phyloP scores from a whole-genome alignment of 257 asterid species.

The Capsicum chinense region DNA sequence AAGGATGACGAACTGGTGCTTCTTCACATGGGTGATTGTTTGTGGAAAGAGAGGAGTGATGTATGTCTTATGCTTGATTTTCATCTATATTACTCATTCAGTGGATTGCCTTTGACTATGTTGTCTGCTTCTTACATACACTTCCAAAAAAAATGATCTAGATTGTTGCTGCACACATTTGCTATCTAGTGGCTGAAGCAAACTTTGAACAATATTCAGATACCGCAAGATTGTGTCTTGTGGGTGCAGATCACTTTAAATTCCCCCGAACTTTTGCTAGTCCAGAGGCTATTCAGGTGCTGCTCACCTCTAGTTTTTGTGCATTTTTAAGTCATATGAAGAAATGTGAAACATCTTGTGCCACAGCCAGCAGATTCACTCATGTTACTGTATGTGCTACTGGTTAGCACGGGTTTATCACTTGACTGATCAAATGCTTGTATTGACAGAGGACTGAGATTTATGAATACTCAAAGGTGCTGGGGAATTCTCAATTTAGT shows the following conservation, averaged over 20 bases:
- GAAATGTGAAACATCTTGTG: slow-evolving; percentile 17
- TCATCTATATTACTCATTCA: slow-evolving; percentile 12
- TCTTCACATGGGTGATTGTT: slow-evolving; percentile 93
- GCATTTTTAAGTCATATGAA: not conserved
- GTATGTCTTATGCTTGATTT: slow-evolving; percentile 43
- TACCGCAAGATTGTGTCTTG: slow-evolving; percentile 89
- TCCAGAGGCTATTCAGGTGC: slow-evolving; percentile 98
- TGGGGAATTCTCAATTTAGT: slow-evolving; percentile 92
- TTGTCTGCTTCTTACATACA: slow-evolving; percentile 22
- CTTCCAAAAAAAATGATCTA: slow-evolving; percentile 37
- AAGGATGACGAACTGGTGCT: slow-evolving; percentile 97
- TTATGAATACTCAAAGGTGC: slow-evolving; percentile 85
- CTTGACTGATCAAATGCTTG: slow-evolving; percentile 26
- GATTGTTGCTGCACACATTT: slow-evolving; percentile 94
- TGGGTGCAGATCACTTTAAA: slow-evolving; percentile 96
- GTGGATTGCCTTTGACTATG: slow-evolving; percentile 29
- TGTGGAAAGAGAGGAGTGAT: slow-evolving; percentile 94
- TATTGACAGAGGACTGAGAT: slow-evolving; percentile 90
- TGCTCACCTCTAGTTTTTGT: slow-evolving; percentile 23
- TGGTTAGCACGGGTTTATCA: slow-evolving; percentile 23
- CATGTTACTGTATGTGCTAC: not conserved
- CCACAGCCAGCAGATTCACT: not conserved
- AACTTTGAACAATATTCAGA: slow-evolving; percentile 87
- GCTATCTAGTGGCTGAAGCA: slow-evolving; percentile 94
- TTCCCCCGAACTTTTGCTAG: slow-evolving; percentile 91